Base-by-base conservation (phyloP, 164 flowering plant species). In the Euptelea pleiosperma region DNA sequence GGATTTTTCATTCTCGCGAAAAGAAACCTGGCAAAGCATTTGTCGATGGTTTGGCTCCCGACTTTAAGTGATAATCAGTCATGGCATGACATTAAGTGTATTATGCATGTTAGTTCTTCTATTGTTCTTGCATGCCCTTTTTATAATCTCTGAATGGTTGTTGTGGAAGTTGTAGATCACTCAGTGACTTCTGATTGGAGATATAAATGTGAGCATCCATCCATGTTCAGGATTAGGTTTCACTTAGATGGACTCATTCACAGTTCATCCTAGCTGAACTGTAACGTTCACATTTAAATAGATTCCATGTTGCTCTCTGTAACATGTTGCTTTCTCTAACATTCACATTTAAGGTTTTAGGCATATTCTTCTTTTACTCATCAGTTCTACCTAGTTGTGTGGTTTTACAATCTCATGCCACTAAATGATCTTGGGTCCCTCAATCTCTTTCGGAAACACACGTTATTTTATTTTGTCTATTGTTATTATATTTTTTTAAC, bases 11-110 rank as follows among this genome's bases (percentile, higher is more conserved):
- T 81, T 84, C 76, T 44, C 86, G 96, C 24, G 96, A 92, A 76
- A 87, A 87, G 85, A 92, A 87, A 73, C 90, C 91, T 66, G 95
- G 87, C 62, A 89, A 92, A 78, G 93, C 93, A 68, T 79, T 84
- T 79, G 87, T 87, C 49, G 96, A 92, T 85, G 98, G 98, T 89
- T 77, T 78, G 96, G 58, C 70, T 75, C 79, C 75, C 79, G 65
- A 73, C 65, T 78, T 68, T 41, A 52, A 16, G 64, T 59, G 18
- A 42, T 51, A 22, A 52, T 55, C 52, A 24, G 46, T 44, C 62
- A 49, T 44, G 39, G 33, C 42, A 24, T 52, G 36, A 41, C 54
- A 34, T 42, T 12, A 10, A 36, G 58, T 54, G 14, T 34, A 19
- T 46, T 9, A 25, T 4, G 31, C 9, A 4, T 37, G 24, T 36